Conservation (phyloP, 2,329 filamentous ascomycete genomes). For the Beauveria bassiana region DNA sequence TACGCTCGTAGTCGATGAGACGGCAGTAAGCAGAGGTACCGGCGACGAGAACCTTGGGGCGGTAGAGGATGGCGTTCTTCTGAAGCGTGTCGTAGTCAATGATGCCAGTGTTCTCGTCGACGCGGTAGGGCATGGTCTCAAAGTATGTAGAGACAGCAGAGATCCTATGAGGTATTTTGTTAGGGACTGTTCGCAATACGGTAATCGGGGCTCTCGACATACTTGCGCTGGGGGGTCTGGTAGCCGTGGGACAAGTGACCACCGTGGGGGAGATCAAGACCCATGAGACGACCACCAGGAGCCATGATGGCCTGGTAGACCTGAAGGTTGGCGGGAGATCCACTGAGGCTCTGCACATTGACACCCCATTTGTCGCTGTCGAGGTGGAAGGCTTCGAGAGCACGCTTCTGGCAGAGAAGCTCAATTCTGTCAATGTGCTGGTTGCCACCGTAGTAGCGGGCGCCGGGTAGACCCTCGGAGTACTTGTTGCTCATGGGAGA, state of each 20-base stretch:
- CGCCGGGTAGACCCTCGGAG: constrained; percentile 96
- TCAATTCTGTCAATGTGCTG: constrained; percentile 98
- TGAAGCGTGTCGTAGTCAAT: constrained; percentile 95
- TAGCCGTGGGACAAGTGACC: constrained; percentile 96
- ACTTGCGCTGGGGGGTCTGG: constrained; percentile 91
- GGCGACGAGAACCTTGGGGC: constrained; percentile 91
- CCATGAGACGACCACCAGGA: constrained; percentile 94
- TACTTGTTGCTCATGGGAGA: constrained; percentile 98
- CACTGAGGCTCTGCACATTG: constrained; percentile 91
- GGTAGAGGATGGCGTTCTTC: constrained; percentile 84
- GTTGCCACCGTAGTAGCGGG: constrained; percentile 98
- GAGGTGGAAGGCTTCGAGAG: constrained; percentile 82
- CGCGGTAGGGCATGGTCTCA: constrained; percentile 94
- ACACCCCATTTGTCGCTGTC: constrained; percentile 92
- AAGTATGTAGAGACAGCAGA: constrained; percentile 98
- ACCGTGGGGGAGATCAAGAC: constrained; percentile 87
- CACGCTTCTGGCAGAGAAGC: constrained; percentile 87
- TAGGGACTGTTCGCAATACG: neutral
- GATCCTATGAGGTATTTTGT: constrained; percentile 47
- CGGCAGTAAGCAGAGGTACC: constrained; percentile 98
- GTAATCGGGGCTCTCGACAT: constrained; percentile 24
- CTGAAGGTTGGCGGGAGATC: constrained; percentile 93
- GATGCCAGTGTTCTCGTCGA: constrained; percentile 81
- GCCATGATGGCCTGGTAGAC: constrained; percentile 97
- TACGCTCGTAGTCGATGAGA: constrained; percentile 90